phyloP scores from a whole-genome alignment of 768 basidiomycete genomes.

The Panaeolus papilionaceus region DNA sequence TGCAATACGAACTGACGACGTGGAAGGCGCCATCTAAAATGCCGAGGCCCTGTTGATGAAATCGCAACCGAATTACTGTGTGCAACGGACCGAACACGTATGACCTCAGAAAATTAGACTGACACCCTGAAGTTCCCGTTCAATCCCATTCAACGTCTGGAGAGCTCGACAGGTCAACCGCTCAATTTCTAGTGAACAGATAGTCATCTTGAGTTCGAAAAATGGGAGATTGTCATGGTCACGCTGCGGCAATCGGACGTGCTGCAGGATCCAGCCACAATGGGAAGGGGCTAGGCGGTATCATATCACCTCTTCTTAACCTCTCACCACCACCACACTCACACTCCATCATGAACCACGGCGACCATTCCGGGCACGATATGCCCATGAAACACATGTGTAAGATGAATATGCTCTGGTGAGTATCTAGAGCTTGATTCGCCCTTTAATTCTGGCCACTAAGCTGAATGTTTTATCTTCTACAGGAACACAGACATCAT shows the following conservation, averaged over 20 bases:
- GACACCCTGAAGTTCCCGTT: neutral
- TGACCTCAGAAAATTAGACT: neutral
- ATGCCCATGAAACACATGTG: conserved; percentile 60
- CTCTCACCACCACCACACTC: conserved; percentile 12
- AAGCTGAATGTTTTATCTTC: conserved; percentile 1
- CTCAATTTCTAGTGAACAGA: neutral
- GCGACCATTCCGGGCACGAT: conserved; percentile 49
- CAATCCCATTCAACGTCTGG: neutral
- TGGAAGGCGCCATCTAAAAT: conserved; percentile 7
- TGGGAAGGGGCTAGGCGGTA: neutral
- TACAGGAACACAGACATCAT: conserved; percentile 77
- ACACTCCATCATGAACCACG: conserved; percentile 45
- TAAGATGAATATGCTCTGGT: conserved; percentile 87
- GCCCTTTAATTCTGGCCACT: conserved; percentile 14
- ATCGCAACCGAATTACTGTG: neutral
- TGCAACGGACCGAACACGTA: conserved; percentile 5
- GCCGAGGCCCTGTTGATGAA: neutral
- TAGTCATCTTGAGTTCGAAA: neutral
- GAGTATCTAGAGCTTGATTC: conserved; percentile 18
- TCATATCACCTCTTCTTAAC: conserved; percentile 8
- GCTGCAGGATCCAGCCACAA: conserved; percentile 7
- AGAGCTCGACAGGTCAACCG: neutral
- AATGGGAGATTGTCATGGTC: conserved; percentile 14
- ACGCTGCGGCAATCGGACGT: conserved; percentile 10
- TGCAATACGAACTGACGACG: neutral